Base-by-base conservation (phyloP, 2,329 filamentous ascomycete species). In the Aspergillus sergii region DNA sequence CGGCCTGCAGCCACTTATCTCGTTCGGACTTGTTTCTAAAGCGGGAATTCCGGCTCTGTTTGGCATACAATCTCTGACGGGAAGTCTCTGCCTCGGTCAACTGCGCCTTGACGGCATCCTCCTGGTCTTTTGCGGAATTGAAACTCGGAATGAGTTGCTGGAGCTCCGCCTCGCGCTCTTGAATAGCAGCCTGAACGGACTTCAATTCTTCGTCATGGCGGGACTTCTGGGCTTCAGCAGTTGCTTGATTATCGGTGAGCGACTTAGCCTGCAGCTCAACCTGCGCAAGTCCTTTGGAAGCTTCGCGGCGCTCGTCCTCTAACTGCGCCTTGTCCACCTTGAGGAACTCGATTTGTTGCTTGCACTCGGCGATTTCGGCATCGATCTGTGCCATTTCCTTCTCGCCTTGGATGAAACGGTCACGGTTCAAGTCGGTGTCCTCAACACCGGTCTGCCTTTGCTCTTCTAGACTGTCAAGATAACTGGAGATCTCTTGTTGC, bases 21-120 rank as follows among this genome's bases (percentile, higher is more conserved):
- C 96, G 89, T 75, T 98, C 93, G 10, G 87, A 86, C 81, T 97
- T 97, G 76, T 88, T 96, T 73, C 86, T 91, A 78, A 97, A 99
- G 66, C 93, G 91, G 21, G 91, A 90, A 68, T 91, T 93, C 53
- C 94, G 90, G 50, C 91, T 93, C 79, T 99, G 94, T 77, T 99
- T 99, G 57, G 91, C 92, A 73, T 96, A 92, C 9, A 99, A 85
- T 43, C 94, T 89, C 67, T 91, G 88, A 48, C 92, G 86, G 6
- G 87, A 85, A 9, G 89, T 89, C 71, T 96, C 91, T 0, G 91
- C 91, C 57, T 91, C 84, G 54, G 93, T 90, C 12, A 98, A 84
- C 63, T 91, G 88, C 60, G 89, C 83, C 71, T 89, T 90, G 32
- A 92, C 82, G 19, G 87, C 85, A 19, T 85, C 84, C 74, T 97